Percentiles rank a stretch among this genome's conserved stretches.
These are phyloP conservation scores for Phaeodactylum tricornutum DNA, from an alignment of 108 stramenopile species.

Conservation along the genomic window DNA sequence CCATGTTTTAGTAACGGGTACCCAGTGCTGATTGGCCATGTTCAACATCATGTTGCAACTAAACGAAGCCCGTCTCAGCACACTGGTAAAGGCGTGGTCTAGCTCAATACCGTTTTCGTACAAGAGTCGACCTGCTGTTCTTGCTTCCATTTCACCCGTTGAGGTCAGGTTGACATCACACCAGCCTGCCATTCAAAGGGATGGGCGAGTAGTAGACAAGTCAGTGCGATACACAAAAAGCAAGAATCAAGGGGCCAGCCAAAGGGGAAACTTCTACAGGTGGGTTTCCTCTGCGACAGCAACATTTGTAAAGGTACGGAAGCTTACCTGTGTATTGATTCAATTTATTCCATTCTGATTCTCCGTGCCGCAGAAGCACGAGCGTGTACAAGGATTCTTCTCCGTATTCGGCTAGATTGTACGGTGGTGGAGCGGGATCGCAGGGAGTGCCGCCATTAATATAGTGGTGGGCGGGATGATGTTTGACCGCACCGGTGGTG, in stretches of 20 bases:
- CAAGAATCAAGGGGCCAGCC: too few relatives aligned
- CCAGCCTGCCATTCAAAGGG: too few relatives aligned
- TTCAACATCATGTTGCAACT: constrained; percentile 73
- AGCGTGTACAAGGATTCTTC: constrained; percentile 69
- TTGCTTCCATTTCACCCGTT: constrained; percentile 59
- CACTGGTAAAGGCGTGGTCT: constrained; percentile 77
- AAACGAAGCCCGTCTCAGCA: constrained; percentile 62
- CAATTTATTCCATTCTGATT: constrained; percentile 69
- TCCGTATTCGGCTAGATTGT: constrained; percentile 55
- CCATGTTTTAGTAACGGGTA: constrained; percentile 76
- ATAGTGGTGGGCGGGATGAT: constrained; percentile 23
- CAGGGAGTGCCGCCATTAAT: constrained; percentile 56
- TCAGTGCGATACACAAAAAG: too few relatives aligned
- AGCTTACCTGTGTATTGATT: constrained; percentile 74
- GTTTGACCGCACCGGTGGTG: neutral
- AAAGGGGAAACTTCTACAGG: too few relatives aligned
- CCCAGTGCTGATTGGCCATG: constrained; percentile 74
- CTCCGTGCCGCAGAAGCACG: constrained; percentile 70
- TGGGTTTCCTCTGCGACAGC: too few relatives aligned
- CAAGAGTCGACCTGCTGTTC: constrained; percentile 65
- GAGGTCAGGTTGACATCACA: constrained; percentile 71
- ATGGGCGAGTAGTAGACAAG: constrained; percentile 13
- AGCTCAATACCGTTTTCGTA: constrained; percentile 71
- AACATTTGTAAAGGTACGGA: constrained; percentile 68
- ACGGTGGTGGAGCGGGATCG: constrained; percentile 42